A percentile compares a stretch with the other conserved stretches of the same genome.
These are phyloP conservation scores for Rhododendron kiyosumense DNA, from an alignment of 148 eudicot genomes.

Conservation along the genomic window DNA sequence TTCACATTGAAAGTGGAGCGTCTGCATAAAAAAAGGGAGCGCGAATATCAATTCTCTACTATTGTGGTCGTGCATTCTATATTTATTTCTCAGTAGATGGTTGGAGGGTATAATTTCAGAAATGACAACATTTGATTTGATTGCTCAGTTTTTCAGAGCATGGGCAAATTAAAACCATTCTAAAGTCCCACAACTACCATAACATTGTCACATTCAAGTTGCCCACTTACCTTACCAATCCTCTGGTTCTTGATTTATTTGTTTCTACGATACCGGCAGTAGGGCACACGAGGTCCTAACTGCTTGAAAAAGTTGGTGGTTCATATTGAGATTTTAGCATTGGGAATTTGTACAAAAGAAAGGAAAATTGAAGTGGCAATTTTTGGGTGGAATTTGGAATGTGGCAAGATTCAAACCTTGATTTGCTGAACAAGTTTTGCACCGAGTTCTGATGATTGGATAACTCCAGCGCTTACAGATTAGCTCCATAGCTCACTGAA, in stretches of 20 bases:
- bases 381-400: too few relatives aligned
- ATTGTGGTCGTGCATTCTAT: background rate
- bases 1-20: too few relatives aligned
- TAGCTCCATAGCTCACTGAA: background rate
- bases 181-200: slow-evolving; percentile 3
- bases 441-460: too few relatives aligned
- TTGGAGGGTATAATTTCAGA: background rate
- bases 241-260: background rate
- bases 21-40: too few relatives aligned
- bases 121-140: background rate
- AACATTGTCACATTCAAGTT: background rate
- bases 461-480: background rate
- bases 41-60: too few relatives aligned
- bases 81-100: background rate
- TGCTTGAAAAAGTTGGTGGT: background rate
- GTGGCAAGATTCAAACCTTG: too few relatives aligned
- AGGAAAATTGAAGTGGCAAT: background rate
- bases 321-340: background rate
- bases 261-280: background rate
- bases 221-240: background rate
- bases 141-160: background rate
- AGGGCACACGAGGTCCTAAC: background rate
- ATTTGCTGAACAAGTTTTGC: too few relatives aligned
- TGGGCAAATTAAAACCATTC: background rate
- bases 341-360: background rate